Conservation (phyloP, 768 basidiomycete species). For the Psilocybe tampanensis region DNA sequence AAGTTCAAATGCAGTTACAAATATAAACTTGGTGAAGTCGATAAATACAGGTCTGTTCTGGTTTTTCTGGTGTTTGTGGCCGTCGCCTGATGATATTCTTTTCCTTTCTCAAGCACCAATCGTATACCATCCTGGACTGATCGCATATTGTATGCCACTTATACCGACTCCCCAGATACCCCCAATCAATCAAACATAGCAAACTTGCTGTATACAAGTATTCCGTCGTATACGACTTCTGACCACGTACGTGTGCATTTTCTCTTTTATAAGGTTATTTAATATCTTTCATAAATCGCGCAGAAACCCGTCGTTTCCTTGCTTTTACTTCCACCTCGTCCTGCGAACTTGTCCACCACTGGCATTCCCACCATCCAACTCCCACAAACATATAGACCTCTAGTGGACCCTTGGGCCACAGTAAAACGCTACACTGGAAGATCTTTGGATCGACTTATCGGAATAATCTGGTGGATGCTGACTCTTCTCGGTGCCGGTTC, state of each 20-base stretch:
- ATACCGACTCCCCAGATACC: conserved; percentile 60
- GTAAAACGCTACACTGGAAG: conserved; percentile 70
- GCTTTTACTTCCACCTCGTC: conserved; percentile 57
- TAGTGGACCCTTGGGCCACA: conserved; percentile 52
- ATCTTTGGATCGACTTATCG: conserved; percentile 70
- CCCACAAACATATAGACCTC: conserved; percentile 50
- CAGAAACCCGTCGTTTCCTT: conserved; percentile 89
- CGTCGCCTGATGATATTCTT: neutral
- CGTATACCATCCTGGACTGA: conserved; percentile 94
- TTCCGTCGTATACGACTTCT: conserved; percentile 84
- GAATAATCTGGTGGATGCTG: conserved; percentile 79
- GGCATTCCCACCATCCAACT: conserved; percentile 50
- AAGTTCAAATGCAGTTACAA: conserved; percentile 93
- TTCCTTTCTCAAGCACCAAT: conserved; percentile 45
- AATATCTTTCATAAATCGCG: neutral
- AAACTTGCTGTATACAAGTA: conserved; percentile 75
- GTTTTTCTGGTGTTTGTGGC: neutral
- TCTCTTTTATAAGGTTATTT: neutral
- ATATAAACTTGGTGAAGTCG: conserved; percentile 77
- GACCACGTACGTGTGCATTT: conserved; percentile 70
- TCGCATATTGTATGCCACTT: conserved; percentile 82
- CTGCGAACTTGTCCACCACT: conserved; percentile 27
- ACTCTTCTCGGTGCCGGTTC: conserved; percentile 79
- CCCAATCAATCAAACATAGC: conserved; percentile 55
- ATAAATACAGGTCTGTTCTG: conserved; percentile 77